Conservation (phyloP, 805 yeast species). For the Debaryomyces hansenii region DNA sequence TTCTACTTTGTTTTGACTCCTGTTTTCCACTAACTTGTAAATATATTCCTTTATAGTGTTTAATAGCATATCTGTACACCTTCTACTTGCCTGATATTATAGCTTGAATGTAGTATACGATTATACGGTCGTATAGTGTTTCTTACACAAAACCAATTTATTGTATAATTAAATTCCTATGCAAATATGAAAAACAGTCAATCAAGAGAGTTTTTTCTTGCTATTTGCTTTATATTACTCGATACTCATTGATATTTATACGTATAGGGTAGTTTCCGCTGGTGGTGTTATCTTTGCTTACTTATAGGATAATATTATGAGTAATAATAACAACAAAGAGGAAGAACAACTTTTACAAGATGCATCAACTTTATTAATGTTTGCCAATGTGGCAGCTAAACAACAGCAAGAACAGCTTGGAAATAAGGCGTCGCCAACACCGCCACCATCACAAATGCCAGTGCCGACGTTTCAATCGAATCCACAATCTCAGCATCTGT, state of each 20-base stretch:
- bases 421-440: constrained; percentile 6
- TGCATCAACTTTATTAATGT: constrained; percentile 62
- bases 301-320: neutral
- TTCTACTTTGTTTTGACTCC: too few relatives aligned
- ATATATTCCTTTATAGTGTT: neutral
- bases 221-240: too few relatives aligned
- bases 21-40: neutral
- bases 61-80: neutral
- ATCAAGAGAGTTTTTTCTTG: too few relatives aligned
- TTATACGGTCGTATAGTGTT: neutral
- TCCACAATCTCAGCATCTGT: constrained; percentile 4
- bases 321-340: constrained; percentile 15
- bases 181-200: too few relatives aligned
- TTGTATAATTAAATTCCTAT: neutral
- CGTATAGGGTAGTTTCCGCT: too few relatives aligned
- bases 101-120: neutral
- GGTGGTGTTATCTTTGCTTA: too few relatives aligned
- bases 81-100: neutral
- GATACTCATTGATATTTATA: too few relatives aligned
- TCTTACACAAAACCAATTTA: neutral
- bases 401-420: constrained; percentile 28
- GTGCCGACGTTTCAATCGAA: constrained; percentile 3
- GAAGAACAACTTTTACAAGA: constrained; percentile 51
- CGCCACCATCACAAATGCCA: constrained; percentile 7
- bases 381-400: constrained; percentile 54